These are phyloP conservation scores for Leccinum pellstonianum DNA, from an alignment of 768 basidiomycete species.

Conservation along the genomic window DNA sequence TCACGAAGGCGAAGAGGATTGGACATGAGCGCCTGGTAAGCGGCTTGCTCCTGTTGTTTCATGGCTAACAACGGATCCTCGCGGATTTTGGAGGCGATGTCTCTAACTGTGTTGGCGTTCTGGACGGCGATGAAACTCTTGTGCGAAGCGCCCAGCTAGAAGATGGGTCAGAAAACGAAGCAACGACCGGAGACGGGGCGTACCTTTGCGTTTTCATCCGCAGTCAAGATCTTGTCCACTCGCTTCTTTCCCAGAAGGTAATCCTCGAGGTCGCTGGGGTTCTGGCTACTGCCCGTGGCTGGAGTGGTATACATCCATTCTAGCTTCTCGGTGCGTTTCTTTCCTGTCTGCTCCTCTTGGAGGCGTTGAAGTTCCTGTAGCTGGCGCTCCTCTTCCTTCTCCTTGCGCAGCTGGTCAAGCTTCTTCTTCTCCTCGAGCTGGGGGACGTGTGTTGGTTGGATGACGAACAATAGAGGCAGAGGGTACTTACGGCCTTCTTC, in stretches of 20 bases:
- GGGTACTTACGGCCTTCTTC: constrained; percentile 79
- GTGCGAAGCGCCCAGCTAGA: constrained; percentile 78
- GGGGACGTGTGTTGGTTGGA: constrained; percentile 14
- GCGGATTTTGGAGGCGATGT: constrained; percentile 89
- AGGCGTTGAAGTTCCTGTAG: constrained; percentile 93
- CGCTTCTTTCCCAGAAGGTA: constrained; percentile 97
- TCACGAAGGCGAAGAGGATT: constrained; percentile 84
- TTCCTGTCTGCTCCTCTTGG: constrained; percentile 94
- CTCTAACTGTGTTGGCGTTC: constrained; percentile 87
- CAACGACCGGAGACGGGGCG: constrained; percentile 11
- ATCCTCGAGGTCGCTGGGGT: constrained; percentile 91
- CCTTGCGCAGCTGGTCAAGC: constrained; percentile 92
- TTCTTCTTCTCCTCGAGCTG: constrained; percentile 99
- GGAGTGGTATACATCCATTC: constrained; percentile 99
- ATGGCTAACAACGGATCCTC: constrained; percentile 98
- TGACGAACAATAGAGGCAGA: background rate
- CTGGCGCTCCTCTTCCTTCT: constrained; percentile 96
- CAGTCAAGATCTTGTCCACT: constrained; percentile 93
- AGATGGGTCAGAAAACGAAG: constrained; percentile 9
- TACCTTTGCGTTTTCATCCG: constrained; percentile 89
- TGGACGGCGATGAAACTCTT: constrained; percentile 94
- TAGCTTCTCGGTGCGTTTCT: constrained; percentile 88
- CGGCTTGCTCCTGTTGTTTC: constrained; percentile 96
- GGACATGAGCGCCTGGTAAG: constrained; percentile 80
- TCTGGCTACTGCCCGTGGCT: constrained; percentile 82